Evolutionary conservation across 805 yeast genomes (phyloP).

Genomic region (Danielia reshetovae): DNA sequence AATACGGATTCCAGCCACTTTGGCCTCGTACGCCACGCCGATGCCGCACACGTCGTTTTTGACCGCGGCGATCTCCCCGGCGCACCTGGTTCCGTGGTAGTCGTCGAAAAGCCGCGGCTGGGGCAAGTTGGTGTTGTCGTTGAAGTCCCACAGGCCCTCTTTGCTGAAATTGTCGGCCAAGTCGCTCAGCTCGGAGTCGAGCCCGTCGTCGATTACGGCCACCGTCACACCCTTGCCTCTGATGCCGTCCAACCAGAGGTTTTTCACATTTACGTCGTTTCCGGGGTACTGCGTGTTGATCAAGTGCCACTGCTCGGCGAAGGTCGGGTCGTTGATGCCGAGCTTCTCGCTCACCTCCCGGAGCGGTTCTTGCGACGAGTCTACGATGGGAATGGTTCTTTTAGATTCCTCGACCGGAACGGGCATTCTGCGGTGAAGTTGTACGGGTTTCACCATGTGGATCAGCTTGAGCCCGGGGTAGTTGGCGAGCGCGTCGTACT

Average conservation of each 20-base stretch:
- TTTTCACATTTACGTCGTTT: constrained; percentile 80
- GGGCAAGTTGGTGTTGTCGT: constrained; percentile 70
- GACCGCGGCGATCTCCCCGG: constrained; percentile 93
- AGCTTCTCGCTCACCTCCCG: constrained; percentile 49
- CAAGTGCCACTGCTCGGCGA: constrained; percentile 88
- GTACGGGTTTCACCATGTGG: constrained; percentile 52
- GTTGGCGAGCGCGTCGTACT: constrained; percentile 21
- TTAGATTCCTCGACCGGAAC: constrained; percentile 30
- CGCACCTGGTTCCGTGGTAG: constrained; percentile 95
- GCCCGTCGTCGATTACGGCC: constrained; percentile 92
- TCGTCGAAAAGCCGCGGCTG: constrained; percentile 79
- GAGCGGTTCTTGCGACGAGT: constrained; percentile 48
- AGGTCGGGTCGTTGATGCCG: constrained; percentile 77
- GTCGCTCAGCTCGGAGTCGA: constrained; percentile 79
- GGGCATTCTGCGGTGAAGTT: constrained; percentile 56
- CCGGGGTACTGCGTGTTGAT: constrained; percentile 70
- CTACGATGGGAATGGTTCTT: constrained; percentile 27
- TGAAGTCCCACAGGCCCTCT: constrained; percentile 92
- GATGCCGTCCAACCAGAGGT: constrained; percentile 76
- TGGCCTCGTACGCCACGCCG: constrained; percentile 88
- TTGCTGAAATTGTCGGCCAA: constrained; percentile 61
- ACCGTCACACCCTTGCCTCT: constrained; percentile 81
- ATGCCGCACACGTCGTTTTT: constrained; percentile 90
- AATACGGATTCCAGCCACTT: constrained; percentile 87
- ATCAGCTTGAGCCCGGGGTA: constrained; percentile 41